Percentiles rank a stretch among this genome's conserved stretches.
These are phyloP conservation scores for Neofusicoccum parvum DNA, from an alignment of 2,329 filamentous ascomycete species.

Conservation along the genomic window DNA sequence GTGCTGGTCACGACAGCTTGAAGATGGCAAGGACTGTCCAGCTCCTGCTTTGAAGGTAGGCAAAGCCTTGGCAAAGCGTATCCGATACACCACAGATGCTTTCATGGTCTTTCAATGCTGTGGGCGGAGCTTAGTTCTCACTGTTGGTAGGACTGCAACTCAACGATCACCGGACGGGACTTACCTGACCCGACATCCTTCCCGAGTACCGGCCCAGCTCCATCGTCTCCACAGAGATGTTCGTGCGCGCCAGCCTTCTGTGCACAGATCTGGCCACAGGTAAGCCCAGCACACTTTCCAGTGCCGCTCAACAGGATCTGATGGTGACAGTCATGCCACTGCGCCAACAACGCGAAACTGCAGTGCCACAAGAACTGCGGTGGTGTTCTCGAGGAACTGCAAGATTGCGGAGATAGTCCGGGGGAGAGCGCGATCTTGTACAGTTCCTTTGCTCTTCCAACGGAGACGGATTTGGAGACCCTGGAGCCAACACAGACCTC, in stretches of 20 bases:
- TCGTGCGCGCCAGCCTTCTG: neutral
- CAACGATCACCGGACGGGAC: neutral
- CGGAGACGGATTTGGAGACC: neutral
- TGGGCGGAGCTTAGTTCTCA: neutral
- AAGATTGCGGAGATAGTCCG: neutral
- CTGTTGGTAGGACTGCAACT: neutral
- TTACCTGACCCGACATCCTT: neutral
- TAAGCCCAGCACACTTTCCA: neutral
- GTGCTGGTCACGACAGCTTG: neutral
- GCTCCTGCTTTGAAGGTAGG: neutral
- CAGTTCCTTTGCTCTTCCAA: neutral
- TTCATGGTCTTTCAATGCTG: neutral
- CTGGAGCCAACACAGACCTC: neutral
- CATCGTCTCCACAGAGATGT: neutral
- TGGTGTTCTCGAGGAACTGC: neutral
- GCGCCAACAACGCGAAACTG: neutral
- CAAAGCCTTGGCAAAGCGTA: neutral
- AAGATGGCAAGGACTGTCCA: neutral
- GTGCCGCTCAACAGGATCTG: neutral
- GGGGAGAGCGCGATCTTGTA: neutral
- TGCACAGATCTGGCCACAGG: constrained; percentile 1
- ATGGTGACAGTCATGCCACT: neutral
- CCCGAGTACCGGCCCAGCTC: too few species aligned
- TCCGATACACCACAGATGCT: neutral
- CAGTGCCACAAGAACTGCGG: neutral